phyloP scores from a whole-genome alignment of 1,139 yeast genomes.

The Wickerhamiella infanticola region DNA sequence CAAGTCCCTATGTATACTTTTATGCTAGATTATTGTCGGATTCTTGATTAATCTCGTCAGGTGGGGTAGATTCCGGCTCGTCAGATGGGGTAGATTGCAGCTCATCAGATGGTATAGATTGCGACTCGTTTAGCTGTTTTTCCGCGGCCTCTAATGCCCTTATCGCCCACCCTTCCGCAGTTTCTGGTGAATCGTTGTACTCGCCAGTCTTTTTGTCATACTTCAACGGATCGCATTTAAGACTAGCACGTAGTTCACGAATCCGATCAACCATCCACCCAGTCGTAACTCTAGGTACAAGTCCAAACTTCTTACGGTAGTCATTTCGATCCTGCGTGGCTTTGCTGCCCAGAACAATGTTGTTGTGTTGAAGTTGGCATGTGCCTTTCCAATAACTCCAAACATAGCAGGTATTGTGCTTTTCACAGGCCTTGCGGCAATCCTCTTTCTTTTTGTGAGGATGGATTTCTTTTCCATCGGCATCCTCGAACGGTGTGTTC shows the following conservation, averaged over 20 bases:
- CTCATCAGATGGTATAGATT: no score
- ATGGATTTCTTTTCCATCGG: background rate
- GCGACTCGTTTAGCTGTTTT: no score
- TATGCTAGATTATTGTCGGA: no score
- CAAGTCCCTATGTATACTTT: no score
- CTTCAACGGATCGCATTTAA: conserved; percentile 14
- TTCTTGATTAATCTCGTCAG: no score
- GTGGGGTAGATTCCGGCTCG: no score
- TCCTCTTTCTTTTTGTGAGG: background rate
- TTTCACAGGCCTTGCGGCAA: background rate
- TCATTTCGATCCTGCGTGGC: conserved; percentile 4
- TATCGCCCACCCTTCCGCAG: conserved; percentile 12
- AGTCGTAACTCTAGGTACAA: conserved; percentile 7
- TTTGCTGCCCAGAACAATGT: background rate
- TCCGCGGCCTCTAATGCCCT: background rate
- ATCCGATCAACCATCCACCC: conserved; percentile 23
- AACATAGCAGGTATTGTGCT: background rate
- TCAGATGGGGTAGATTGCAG: no score
- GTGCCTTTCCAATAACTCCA: background rate
- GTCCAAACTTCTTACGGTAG: conserved; percentile 1
- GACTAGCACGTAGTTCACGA: conserved; percentile 15
- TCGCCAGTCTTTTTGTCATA: background rate
- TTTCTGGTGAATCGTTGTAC: conserved; percentile 4
- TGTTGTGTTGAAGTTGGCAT: background rate
- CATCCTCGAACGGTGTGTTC: background rate